Conservation (phyloP, 2,329 filamentous ascomycete species). For the Xylariaceae sp. region DNA sequence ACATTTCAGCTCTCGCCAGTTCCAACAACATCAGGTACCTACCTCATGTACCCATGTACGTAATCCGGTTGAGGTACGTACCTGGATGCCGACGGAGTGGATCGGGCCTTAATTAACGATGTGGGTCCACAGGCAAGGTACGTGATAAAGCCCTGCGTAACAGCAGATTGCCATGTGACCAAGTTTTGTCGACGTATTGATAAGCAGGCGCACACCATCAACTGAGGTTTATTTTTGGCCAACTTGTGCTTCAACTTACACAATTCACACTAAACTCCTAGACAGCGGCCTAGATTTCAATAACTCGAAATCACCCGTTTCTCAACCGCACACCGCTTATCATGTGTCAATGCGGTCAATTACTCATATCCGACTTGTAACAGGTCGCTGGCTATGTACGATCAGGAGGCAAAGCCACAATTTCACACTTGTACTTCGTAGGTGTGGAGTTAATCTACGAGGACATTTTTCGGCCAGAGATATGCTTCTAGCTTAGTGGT, state of each 20-base stretch:
- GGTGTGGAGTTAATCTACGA: constrained; percentile 17
- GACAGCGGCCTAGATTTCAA: background rate
- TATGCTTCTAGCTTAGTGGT: background rate
- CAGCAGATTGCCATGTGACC: background rate
- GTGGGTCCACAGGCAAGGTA: background rate
- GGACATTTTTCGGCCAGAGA: background rate
- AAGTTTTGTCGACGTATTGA: background rate
- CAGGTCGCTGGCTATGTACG: no score
- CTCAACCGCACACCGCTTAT: background rate
- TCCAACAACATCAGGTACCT: no score
- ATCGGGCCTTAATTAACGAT: background rate
- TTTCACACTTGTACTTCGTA: background rate
- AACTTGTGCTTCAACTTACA: no score
- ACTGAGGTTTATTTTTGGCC: no score
- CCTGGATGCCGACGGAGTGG: background rate
- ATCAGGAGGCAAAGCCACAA: no score
- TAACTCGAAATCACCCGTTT: background rate
- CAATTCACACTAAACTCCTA: background rate
- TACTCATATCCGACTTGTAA: no score
- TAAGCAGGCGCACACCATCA: constrained; percentile 1
- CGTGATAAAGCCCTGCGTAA: background rate
- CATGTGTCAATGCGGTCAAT: background rate
- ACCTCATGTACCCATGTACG: no score
- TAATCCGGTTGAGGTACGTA: no score
- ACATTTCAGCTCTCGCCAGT: no score